Evolutionary conservation across 2,329 filamentous ascomycete genomes (phyloP), one percentile per base, ranked within the genome.

Genomic region (Colletotrichum brevisporum): DNA sequence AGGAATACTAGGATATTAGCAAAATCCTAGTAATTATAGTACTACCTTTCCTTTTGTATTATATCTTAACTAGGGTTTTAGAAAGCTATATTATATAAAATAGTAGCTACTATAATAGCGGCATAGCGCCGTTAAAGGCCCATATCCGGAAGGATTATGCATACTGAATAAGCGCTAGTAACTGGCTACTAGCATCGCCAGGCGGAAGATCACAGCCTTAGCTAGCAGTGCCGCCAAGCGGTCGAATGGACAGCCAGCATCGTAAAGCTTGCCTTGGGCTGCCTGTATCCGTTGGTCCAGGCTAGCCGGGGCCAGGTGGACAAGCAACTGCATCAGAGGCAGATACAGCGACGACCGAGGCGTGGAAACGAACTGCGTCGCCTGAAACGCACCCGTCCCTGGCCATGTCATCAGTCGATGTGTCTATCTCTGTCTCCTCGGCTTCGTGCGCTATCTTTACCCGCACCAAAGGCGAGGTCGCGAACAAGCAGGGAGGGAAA

Each of bases 341-440:
- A 36, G 31, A 36, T 36, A 27, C 15, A 53, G n/a, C 16, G n/a
- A 16, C 41, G 39, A 21, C 36, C 6, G 15, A n/a, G 24, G 43
- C n/a, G 12, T 50, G 27, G 6, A 31, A 50, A 26, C 56, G 26
- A 59, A 47, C 43, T 43, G 57, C 27, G 18, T 60, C 47, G 57
- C 57, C 57, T 60, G 57, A 60, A 60, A 51, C 47, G 31, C 18
- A 43, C 31, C 48, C 41, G 51, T 43, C 21, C 57, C 16, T 47
- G 21, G 41, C 39, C 43, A 48, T 51, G 41, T 24, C 45, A 60
- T 60, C 57, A 41, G 47, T 51, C 45, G 45, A 60, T 43, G 31
- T 36, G 9, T 36, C 31, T 18, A 51, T 41, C 15, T 43, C 21
- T 39, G 10, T 47, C 21, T 26, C 54, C 54, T 45, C 15, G 50